phyloP scores from a whole-genome alignment of 2,329 filamentous ascomycete genomes.

The Clonostachys chloroleuca region DNA sequence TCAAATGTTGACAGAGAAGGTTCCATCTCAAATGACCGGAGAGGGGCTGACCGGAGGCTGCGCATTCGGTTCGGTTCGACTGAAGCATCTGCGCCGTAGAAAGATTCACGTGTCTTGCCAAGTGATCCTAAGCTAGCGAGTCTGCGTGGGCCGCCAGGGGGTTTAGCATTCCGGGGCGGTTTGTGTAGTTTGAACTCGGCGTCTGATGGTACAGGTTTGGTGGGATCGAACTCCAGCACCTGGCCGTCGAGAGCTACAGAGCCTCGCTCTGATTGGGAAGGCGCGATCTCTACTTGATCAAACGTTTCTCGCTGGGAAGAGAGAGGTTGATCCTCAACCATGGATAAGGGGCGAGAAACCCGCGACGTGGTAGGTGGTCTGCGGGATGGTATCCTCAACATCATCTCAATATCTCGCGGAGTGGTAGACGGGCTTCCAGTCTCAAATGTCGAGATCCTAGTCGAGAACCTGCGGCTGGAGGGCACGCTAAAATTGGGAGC shows the following conservation, averaged over 20 bases:
- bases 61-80: too few species aligned
- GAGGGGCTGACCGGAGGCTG: not conserved
- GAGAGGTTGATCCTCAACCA: constrained; percentile 45
- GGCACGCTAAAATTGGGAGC: constrained; percentile 52
- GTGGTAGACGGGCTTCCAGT: not conserved
- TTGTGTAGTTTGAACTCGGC: too few species aligned
- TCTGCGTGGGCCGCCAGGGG: constrained; percentile 8
- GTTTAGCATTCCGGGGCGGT: too few species aligned
- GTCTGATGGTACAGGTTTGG: too few species aligned
- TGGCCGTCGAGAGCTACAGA: too few species aligned
- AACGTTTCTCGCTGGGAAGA: too few species aligned
- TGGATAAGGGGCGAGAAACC: constrained; percentile 46
- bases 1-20: constrained; percentile 10
- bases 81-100: too few species aligned
- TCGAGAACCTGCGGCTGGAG: constrained; percentile 38
- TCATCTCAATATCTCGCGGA: not conserved
- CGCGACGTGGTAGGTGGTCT: constrained; percentile 40
- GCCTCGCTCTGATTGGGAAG: too few species aligned
- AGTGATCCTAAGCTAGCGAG: constrained; percentile 23
- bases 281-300: too few species aligned
- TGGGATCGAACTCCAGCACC: too few species aligned
- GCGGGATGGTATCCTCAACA: constrained; percentile 11
- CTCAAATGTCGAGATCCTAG: not conserved
- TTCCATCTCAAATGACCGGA: constrained; percentile 8
- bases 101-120: constrained; percentile 11